Evolutionary conservation across 1,284 basidiomycete species (phyloP).

Genomic region (Apiotrichum gamsii): DNA sequence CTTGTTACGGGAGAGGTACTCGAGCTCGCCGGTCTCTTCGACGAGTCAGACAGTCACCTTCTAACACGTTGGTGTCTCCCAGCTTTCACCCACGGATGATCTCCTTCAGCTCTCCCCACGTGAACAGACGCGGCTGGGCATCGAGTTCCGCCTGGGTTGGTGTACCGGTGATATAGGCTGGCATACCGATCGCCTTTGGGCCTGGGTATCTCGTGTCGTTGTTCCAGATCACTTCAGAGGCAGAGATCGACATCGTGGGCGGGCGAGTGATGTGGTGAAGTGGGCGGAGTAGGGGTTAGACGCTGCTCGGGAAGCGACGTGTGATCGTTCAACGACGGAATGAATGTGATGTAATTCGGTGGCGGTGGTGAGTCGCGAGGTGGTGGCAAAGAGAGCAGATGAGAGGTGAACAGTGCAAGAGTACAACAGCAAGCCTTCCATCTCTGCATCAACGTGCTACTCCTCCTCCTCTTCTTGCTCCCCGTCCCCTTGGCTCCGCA

Average conservation of each 20-base stretch:
- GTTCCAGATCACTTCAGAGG: constrained; percentile 3
- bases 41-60: neutral
- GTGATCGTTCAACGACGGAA: too few relatives aligned
- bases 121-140: constrained; percentile 39
- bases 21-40: constrained; percentile 28
- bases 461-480: too few relatives aligned
- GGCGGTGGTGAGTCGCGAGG: too few relatives aligned
- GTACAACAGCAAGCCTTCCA: too few relatives aligned
- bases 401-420: too few relatives aligned
- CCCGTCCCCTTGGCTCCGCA: too few relatives aligned
- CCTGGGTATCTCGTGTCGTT: constrained; percentile 34
- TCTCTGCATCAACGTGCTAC: too few relatives aligned
- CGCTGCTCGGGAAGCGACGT: too few relatives aligned
- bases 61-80: constrained; percentile 18
- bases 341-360: too few relatives aligned
- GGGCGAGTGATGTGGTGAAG: neutral
- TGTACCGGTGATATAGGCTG: constrained; percentile 28
- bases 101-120: constrained; percentile 44
- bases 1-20: constrained; percentile 37
- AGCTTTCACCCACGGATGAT: constrained; percentile 33
- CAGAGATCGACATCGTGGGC: too few relatives aligned
- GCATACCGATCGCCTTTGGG: constrained; percentile 27
- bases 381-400: too few relatives aligned
- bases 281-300: too few relatives aligned
- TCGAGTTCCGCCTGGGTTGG: constrained; percentile 42